Conservation (phyloP, 306 rosid species). For the Glycyrrhiza uralensis region DNA sequence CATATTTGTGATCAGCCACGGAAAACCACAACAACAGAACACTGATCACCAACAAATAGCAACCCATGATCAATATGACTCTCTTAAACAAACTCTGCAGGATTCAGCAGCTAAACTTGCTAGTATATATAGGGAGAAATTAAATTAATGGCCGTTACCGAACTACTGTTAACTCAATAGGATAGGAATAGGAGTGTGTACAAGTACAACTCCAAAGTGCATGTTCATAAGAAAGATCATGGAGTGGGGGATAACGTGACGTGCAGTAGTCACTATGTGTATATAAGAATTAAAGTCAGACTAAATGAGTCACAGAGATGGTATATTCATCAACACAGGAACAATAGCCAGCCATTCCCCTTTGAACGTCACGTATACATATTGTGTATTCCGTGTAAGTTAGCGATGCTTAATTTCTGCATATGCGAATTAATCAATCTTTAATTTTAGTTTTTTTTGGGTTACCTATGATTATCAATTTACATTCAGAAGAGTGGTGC, state of each 20-base stretch:
- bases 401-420: background rate
- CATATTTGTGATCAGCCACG: constrained; percentile 30
- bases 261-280: background rate
- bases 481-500: background rate
- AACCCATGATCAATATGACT: constrained; percentile 23
- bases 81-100: background rate
- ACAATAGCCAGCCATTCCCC: constrained; percentile 28
- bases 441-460: background rate
- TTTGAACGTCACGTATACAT: background rate
- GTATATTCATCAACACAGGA: background rate
- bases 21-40: constrained; percentile 35
- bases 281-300: constrained; percentile 7
- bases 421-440: too few relatives aligned
- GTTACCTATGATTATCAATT: constrained; percentile 6
- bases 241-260: constrained; percentile 33
- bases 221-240: background rate
- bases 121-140: constrained; percentile 9
- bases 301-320: constrained; percentile 23
- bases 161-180: background rate
- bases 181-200: background rate
- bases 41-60: constrained; percentile 18
- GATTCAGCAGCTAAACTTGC: constrained; percentile 23
- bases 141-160: constrained; percentile 19
- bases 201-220: background rate
- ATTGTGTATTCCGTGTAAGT: constrained; percentile 9